Conservation (phyloP, 148 eudicot genomes). For the Arctostaphylos glauca region DNA sequence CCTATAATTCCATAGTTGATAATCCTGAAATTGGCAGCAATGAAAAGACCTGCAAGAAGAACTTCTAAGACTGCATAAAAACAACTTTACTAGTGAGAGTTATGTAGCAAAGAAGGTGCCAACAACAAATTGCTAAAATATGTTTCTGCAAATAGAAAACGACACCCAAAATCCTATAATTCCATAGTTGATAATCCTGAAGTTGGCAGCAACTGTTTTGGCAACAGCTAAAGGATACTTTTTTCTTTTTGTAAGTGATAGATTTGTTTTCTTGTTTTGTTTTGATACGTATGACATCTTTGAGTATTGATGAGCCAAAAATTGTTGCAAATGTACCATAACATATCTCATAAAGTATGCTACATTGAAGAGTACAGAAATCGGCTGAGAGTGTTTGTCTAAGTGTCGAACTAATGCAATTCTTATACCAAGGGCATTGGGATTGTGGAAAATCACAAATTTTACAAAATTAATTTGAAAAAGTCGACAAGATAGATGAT, state of each 20-base stretch:
- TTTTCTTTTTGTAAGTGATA: neutral
- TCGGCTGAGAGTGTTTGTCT: neutral
- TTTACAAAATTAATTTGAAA: neutral
- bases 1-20: neutral
- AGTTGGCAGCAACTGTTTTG: neutral
- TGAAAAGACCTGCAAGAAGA: conserved; percentile 57
- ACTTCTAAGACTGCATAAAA: neutral
- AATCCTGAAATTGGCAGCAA: conserved; percentile 32
- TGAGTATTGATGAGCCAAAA: neutral
- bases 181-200: neutral
- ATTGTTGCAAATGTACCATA: neutral
- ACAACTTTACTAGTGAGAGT: neutral
- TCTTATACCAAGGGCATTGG: neutral
- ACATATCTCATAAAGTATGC: neutral
- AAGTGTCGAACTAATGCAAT: neutral
- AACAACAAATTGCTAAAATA: neutral
- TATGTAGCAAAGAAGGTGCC: neutral
- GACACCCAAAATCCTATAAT: neutral
- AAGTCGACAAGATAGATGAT: neutral
- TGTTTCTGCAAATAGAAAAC: conserved; percentile 9
- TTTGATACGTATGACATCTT: neutral
- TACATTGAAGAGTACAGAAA: neutral
- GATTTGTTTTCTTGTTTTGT: neutral
- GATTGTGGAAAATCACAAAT: neutral
- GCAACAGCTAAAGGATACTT: neutral